Base-by-base conservation (phyloP, 495 filamentous ascomycete species). In the Parathielavia appendiculata region DNA sequence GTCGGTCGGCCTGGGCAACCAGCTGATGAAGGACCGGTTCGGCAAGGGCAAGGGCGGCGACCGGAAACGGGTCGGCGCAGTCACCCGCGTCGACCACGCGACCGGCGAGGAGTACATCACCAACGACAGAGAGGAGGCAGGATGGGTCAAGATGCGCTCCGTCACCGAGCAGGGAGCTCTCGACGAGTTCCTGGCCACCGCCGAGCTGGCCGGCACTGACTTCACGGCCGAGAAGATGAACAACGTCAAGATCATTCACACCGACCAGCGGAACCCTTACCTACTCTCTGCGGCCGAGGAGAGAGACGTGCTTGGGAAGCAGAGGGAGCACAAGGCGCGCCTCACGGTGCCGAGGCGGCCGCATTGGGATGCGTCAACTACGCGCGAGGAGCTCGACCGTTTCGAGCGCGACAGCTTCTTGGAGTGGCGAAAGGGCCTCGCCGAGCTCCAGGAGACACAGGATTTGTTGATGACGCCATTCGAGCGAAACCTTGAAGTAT, bases 211-310 rank as follows among this genome's bases (percentile, higher is more conserved):
- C 19, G 92, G 91, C 48, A 99, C 95, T 57, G 95, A 99, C 69
- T 99, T 99, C 71, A 96, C 93, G 7, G 95, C 95, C 38, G 93
- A 99, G 80, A 96, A 97, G 79, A 88, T 95, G 82, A 96, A 90
- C 72, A 96, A 92, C 69, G 88, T 97, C 70, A 95, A 96, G 75
- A 96, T 99, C 69, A 97, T 99, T 64, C 92, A 99, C 66, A 84
- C 83, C 54, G 88, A 93, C 69, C 92, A 97, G 75, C 86, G 85
- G 71, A 99, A 99, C 73, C 93, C 95, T 2, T 99, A 91, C 68
- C 80, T 99, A 19, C 81, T 99, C 14, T 90, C 90, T 3, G 83
- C 89, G 0, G 82, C 85, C n/a, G 91, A 97, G 66, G 92, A 99
- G 76, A 78, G 84, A 59, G 80, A 78, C 6, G 80, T 88, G 19